Evolutionary conservation across 108 stramenopile species (phyloP), one percentile per base, ranked within the genome.

Genomic region (Skeletonema tropicum): DNA sequence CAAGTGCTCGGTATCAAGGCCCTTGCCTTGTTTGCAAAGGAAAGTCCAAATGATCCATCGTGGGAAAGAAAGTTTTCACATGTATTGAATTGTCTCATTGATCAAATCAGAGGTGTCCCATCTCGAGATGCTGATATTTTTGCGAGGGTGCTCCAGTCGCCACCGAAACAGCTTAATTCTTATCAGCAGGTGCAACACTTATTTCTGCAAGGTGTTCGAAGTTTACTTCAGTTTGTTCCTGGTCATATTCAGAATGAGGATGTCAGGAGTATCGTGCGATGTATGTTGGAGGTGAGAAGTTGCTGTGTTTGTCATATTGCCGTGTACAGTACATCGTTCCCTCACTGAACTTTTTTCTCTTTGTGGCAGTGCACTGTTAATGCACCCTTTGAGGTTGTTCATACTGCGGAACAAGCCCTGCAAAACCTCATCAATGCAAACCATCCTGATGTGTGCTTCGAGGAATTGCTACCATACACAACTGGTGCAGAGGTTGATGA

Each of bases 391-490:
- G 85, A 85, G 58, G 76, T 83, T 39, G 79, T 83, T 5, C 85
- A 86, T 63, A 83, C 85, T 26, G 79, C 82, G 0, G 85, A 86
- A 64, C 76, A 79, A 42, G 85, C 82, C 29, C 75, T 86, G 25
- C 78, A 76, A 25, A 86, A 83, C 60, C 60, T 86, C n/a, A 74
- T 75, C 76, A 57, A 45, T 7, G 57, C 48, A 6, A 67, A 38
- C 61, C 64, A 82, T 67, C 72, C 76, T 15, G 77, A 78, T 36
- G 46, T 42, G 19, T 86, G 85, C 68, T 74, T 86, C 33, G 72
- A 86, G 39, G 67, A 61, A 39, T 66, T 86, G 32, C 25, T 83
- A 36, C 74, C 82, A 23, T 55, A 55, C 52, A 55, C 52, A 55
- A 23, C 52, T 23, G 52, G 19, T 4, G n/a, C 7, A 25, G 52